Conservation (phyloP, 2,329 filamentous ascomycete species). For the Exophiala spinifera region DNA sequence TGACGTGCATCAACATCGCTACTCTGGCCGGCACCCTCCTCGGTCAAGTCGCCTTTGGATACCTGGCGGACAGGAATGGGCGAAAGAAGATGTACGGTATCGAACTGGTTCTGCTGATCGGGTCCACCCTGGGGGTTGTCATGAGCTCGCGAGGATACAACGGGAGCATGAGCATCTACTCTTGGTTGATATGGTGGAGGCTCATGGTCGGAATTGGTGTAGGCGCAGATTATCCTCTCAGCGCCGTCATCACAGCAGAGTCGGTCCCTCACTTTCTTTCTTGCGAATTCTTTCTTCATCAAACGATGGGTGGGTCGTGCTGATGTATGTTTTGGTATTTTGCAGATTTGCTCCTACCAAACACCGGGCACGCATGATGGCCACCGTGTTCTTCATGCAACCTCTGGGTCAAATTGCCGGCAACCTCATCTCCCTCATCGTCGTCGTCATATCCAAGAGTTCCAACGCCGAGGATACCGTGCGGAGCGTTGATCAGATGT, state of each 20-base stretch:
- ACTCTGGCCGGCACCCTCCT: constrained; percentile 47
- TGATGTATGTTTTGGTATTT: no score
- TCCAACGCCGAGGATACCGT: constrained; percentile 31
- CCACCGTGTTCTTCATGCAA: constrained; percentile 67
- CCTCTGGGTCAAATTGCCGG: constrained; percentile 65
- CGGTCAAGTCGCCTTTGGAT: constrained; percentile 48
- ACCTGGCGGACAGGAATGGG: constrained; percentile 47
- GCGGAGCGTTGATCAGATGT: constrained; percentile 57
- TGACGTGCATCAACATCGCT: constrained; percentile 46
- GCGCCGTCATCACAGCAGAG: constrained; percentile 66
- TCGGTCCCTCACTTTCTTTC: constrained; percentile 42
- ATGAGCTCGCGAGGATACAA: constrained; percentile 44
- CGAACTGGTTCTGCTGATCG: constrained; percentile 48
- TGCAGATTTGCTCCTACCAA: constrained; percentile 52
- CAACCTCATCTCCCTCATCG: constrained; percentile 57
- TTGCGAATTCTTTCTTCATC: no score
- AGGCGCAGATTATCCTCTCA: constrained; percentile 66
- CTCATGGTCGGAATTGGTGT: constrained; percentile 54
- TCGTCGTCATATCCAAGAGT: constrained; percentile 35
- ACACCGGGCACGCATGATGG: constrained; percentile 65
- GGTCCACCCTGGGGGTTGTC: constrained; percentile 46
- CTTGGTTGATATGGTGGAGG: constrained; percentile 49
- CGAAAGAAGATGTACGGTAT: constrained; percentile 52
- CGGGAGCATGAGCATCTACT: constrained; percentile 44
- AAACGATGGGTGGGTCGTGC: constrained; percentile 6